Evolutionary conservation across 768 basidiomycete species (phyloP), one percentile per base, ranked within the genome.

Genomic region (Russula dissimulans): DNA sequence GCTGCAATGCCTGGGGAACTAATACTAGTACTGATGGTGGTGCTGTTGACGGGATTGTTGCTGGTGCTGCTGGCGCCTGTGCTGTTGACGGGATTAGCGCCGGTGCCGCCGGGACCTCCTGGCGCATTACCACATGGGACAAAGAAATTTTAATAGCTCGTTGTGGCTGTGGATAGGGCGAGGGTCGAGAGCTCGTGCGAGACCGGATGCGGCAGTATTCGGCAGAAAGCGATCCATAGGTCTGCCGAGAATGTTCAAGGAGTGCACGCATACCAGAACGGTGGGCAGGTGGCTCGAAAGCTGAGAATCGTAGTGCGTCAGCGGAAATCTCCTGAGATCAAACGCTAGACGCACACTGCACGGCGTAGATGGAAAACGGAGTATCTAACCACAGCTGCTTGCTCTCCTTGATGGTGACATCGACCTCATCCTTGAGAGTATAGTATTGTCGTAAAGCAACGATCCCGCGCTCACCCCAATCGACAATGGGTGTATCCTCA

Each of bases 381-480:
- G 89, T 91, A 66, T 91, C 89, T 0, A 65, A 49, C 89, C 87
- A 90, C 1, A 70, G 63, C 10, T 76, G 78, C 70, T 81, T 77
- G 67, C 89, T 91, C 68, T 89, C 87, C 1, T 70, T 73, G 5
- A 90, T 83, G 0, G 83, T 81, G 22, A 76, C 79, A 41, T 86
- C 77, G 5, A 80, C 88, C 70, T 91, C 88, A 52, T 85, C 80
- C 42, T 80, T 76, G 22, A 90, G 76, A 2, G 85, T 83, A 65
- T 83, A 87, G 62, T 84, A 91, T 62, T 77, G 81, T 61, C 87
- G 77, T 45, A 91, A 68, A 0, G 82, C 79, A 0, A 79, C 69
- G 53, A 89, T 81, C 0, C 86, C 86, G n/a, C 66, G 73, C 48
- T 89, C 88, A 51, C 86, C 82, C 86, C 85, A 89, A 10, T 72